phyloP scores from a whole-genome alignment of 768 basidiomycete genomes.

The Boletus pseudopeckii region DNA sequence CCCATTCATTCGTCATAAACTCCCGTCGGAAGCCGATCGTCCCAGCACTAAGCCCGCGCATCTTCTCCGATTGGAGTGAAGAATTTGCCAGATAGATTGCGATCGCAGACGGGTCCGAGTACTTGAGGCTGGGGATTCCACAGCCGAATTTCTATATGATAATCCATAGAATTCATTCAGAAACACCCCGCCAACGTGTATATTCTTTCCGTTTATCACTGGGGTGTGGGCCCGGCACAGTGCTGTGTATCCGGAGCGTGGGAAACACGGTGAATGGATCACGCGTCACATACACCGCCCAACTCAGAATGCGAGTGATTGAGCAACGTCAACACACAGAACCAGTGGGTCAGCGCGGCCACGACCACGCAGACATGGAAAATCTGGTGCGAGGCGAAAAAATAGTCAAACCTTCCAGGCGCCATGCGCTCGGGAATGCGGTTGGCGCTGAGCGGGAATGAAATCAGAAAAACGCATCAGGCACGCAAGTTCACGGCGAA shows the following conservation, averaged over 20 bases:
- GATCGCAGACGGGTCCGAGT: slow-evolving; percentile 24
- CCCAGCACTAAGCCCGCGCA: slow-evolving; percentile 21
- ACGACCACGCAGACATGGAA: slow-evolving; percentile 80
- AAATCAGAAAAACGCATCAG: slow-evolving; percentile 23
- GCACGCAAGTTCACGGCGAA: slow-evolving; percentile 25
- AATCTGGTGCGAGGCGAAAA: slow-evolving; percentile 84
- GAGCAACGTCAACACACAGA: slow-evolving; percentile 52
- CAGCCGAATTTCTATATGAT: slow-evolving; percentile 25
- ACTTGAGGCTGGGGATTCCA: slow-evolving; percentile 12
- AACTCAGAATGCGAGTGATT: slow-evolving; percentile 50
- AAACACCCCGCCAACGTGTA: slow-evolving; percentile 29
- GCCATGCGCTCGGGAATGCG: slow-evolving; percentile 73
- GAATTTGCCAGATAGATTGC: slow-evolving; percentile 8
- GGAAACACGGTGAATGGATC: slow-evolving; percentile 25
- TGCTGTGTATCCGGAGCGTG: slow-evolving; percentile 18
- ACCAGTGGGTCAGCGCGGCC: slow-evolving; percentile 68
- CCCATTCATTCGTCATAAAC: slow-evolving; percentile 30
- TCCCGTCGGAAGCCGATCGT: slow-evolving; percentile 27
- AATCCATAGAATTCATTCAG: slow-evolving; percentile 28
- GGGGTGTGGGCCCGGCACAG: slow-evolving; percentile 15
- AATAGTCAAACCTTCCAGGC: slow-evolving; percentile 77
- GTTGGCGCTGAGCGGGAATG: slow-evolving; percentile 63
- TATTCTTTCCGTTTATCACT: slow-evolving; percentile 26
- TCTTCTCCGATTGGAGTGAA: slow-evolving; percentile 9
- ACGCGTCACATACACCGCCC: slow-evolving; percentile 19